Conservation (phyloP, 164 flowering plant species). For the Tinospora cordifolia region DNA sequence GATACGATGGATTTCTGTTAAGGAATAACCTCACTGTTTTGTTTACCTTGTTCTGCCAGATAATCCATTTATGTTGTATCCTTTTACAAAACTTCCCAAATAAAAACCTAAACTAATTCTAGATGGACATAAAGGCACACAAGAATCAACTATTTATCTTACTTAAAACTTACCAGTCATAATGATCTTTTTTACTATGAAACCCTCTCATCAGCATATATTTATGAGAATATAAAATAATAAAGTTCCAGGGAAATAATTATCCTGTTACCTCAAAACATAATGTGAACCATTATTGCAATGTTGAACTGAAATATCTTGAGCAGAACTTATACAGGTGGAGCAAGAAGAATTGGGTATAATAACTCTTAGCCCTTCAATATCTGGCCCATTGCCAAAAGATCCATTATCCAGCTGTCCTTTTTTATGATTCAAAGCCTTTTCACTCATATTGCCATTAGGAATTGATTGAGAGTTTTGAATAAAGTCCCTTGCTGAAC, state of each 20-base stretch:
- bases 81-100: no score
- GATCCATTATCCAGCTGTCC: conserved; percentile 20
- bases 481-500: conserved; percentile 41
- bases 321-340: conserved; percentile 24
- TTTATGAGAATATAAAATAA: no score
- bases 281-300: conserved; percentile 19
- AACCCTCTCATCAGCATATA: no score
- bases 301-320: conserved; percentile 20
- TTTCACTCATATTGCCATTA: conserved; percentile 43
- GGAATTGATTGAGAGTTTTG: conserved; percentile 32
- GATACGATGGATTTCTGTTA: no score
- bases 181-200: no score
- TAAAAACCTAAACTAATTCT: no score
- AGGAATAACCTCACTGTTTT: no score
- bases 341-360: conserved; percentile 29
- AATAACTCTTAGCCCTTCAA: conserved; percentile 18
- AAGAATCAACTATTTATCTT: no score
- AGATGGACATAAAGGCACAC: no score
- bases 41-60: no score
- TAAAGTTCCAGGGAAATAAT: not conserved
- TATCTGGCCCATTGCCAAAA: conserved; percentile 16
- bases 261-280: conserved; percentile 44
- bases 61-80: no score
- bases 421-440: conserved; percentile 21
- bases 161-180: no score